Conservation (phyloP, 352 stramenopile species). For the Globisporangium iwayamae region DNA sequence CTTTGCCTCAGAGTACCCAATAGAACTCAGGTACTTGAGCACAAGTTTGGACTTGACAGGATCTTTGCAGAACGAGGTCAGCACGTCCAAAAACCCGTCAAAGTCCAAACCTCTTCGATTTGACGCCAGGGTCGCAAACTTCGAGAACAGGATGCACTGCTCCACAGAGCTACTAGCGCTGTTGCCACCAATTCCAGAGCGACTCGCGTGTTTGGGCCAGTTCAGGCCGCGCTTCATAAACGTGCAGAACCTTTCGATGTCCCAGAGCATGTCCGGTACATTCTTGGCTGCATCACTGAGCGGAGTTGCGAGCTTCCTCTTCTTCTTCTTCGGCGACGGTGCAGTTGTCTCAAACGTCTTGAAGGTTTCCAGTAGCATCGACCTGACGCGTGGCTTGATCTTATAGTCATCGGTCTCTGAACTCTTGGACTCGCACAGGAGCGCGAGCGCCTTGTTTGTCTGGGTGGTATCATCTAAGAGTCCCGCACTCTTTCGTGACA, state of each 20-base stretch:
- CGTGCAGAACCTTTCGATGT: slow-evolving; percentile 64
- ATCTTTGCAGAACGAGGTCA: slow-evolving; percentile 44
- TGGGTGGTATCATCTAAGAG: neutral
- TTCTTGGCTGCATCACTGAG: neutral
- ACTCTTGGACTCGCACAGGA: slow-evolving; percentile 14
- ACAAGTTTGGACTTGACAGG: slow-evolving; percentile 37
- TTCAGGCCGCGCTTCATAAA: slow-evolving; percentile 30
- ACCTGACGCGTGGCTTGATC: slow-evolving; percentile 23
- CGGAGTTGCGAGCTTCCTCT: slow-evolving; percentile 23
- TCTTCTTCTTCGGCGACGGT: slow-evolving; percentile 51
- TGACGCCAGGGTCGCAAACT: slow-evolving; percentile 38
- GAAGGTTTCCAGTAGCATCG: slow-evolving; percentile 35
- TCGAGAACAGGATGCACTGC: slow-evolving; percentile 70
- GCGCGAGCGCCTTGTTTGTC: neutral
- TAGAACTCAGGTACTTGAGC: slow-evolving; percentile 41
- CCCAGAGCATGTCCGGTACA: slow-evolving; percentile 23
- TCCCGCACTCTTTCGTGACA: neutral
- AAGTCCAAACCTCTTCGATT: slow-evolving; percentile 28
- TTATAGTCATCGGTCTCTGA: slow-evolving; percentile 20
- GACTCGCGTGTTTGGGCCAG: slow-evolving; percentile 2
- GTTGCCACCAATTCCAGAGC: neutral
- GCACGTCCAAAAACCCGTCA: slow-evolving; percentile 41
- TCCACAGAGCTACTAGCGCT: slow-evolving; percentile 7
- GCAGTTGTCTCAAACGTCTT: slow-evolving; percentile 29
- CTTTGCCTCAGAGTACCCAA: slow-evolving; percentile 36